A percentile compares a stretch with the other conserved stretches of the same genome.
Conservation (phyloP, 306 rosid genomes). For the Ormosia emarginata region DNA sequence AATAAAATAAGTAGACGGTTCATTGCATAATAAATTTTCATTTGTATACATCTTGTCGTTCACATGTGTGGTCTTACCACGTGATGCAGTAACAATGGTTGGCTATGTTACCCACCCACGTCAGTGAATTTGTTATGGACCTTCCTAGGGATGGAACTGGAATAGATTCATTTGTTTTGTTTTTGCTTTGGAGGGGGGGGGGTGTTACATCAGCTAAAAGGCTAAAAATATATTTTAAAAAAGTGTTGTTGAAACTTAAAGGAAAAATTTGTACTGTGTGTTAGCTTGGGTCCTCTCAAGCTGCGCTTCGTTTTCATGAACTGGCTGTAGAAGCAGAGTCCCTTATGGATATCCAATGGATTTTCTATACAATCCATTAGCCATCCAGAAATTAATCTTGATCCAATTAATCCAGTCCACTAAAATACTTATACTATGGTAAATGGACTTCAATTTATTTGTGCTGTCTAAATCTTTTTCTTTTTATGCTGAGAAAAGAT, state of each 20-base stretch:
- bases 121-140: background rate
- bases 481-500: conserved; percentile 3
- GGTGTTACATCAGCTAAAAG: background rate
- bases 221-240: background rate
- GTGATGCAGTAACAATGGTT: background rate
- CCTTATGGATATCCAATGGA: background rate
- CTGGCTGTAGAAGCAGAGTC: background rate
- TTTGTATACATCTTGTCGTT: background rate
- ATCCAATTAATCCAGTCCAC: background rate
- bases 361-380: background rate
- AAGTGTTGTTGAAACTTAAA: background rate
- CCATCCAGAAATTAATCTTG: background rate
- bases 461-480: background rate
- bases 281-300: background rate
- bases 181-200: too few species aligned
- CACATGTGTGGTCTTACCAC: background rate
- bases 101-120: background rate
- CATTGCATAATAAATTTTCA: background rate
- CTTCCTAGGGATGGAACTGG: background rate
- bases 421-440: background rate
- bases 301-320: background rate
- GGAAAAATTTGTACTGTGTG: background rate
- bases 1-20: background rate
- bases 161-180: background rate
- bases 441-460: conserved; percentile 4